Conservation (phyloP, 75 land plant species). For the Sequoiadendron giganteum region DNA sequence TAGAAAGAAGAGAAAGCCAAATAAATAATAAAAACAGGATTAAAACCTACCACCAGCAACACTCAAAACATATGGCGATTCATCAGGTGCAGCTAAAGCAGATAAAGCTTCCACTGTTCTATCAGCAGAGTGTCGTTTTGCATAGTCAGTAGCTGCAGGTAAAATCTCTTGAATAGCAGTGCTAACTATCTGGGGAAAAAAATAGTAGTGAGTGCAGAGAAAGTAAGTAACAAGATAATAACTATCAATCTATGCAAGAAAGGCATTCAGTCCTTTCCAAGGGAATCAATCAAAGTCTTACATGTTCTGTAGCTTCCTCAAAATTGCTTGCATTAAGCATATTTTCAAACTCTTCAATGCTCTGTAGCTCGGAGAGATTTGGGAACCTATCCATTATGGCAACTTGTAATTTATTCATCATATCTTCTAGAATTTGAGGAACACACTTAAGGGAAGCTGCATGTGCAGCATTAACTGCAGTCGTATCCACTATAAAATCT, state of each 20-base stretch:
- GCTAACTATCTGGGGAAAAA: conserved; percentile 28
- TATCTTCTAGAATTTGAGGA: conserved; percentile 22
- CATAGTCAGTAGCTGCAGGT: conserved; percentile 23
- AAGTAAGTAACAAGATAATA: neutral
- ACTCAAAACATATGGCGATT: conserved; percentile 29
- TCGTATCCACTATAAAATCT: conserved; percentile 39
- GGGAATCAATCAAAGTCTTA: conserved; percentile 4
- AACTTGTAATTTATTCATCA: neutral
- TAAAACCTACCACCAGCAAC: conserved; percentile 34
- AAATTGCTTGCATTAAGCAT: conserved; percentile 14
- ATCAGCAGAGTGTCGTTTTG: conserved; percentile 29
- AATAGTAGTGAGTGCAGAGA: neutral
- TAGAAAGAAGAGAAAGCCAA: too few relatives aligned
- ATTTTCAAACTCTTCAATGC: conserved; percentile 12
- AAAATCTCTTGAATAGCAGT: conserved; percentile 29
- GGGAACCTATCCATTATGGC: neutral
- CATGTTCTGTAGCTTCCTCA: conserved; percentile 32
- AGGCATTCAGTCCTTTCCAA: neutral
- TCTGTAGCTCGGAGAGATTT: neutral
- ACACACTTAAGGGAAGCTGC: conserved; percentile 31
- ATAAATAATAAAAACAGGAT: neutral
- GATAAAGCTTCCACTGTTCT: conserved; percentile 34
- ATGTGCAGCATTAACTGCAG: conserved; percentile 38
- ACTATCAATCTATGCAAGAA: neutral
- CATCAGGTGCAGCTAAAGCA: conserved; percentile 30